Conservation (phyloP, 306 rosid genomes). For the Sicyos edulis region DNA sequence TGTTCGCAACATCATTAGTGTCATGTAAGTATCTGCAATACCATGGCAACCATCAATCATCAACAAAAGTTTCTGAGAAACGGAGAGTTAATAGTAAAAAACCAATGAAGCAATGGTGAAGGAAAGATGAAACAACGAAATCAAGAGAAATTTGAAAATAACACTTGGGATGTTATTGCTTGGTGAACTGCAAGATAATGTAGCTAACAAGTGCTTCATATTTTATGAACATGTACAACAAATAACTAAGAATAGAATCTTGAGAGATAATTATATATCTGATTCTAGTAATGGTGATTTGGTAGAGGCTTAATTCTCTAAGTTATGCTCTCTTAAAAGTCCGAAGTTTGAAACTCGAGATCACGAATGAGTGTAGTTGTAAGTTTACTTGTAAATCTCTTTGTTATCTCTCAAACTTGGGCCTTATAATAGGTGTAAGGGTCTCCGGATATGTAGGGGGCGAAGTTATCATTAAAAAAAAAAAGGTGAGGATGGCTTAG, state of each 20-base stretch:
- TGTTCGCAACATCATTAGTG: constrained; percentile 82
- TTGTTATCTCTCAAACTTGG: too few species aligned
- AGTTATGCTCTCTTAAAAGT: too few species aligned
- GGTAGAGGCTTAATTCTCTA: too few species aligned
- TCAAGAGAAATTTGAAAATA: not conserved
- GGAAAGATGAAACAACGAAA: not conserved
- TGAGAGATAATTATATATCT: not conserved
- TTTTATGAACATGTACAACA: too few species aligned
- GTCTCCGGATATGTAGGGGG: too few species aligned
- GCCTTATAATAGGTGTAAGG: too few species aligned
- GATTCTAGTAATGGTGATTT: not conserved
- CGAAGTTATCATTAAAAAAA: too few species aligned
- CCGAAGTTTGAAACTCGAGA: too few species aligned
- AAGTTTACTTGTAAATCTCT: too few species aligned
- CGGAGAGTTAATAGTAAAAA: not conserved
- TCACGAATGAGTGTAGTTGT: too few species aligned
- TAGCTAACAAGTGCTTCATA: not conserved
- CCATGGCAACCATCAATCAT: constrained; percentile 19
- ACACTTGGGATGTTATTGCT: not conserved
- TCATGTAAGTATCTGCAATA: constrained; percentile 84
- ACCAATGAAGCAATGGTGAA: not conserved
- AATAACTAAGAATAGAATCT: not conserved
- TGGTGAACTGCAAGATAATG: not conserved
- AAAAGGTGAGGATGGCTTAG: not conserved
- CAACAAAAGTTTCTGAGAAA: not conserved